Conservation (phyloP, 2,329 filamentous ascomycete species). For the Lasiodiplodia theobromae region DNA sequence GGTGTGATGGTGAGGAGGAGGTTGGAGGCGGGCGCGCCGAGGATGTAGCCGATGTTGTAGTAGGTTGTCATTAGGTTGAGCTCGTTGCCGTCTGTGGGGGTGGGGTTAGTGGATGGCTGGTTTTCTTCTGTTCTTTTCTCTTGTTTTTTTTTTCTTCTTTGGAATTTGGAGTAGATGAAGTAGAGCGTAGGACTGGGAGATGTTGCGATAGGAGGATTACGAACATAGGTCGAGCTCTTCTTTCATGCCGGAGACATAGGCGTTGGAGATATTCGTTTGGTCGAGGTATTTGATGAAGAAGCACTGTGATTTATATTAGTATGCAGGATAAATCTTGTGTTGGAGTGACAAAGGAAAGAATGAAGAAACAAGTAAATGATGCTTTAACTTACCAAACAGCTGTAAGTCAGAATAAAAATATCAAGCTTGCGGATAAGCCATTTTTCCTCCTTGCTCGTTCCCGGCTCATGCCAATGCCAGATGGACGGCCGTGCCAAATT, state of each 20-base stretch:
- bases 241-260: slow-evolving; percentile 41
- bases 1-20: slow-evolving; percentile 11
- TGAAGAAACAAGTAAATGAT: neutral
- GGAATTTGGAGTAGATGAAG: neutral
- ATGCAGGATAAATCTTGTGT: neutral
- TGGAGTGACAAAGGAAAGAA: too few species aligned
- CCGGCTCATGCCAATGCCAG: slow-evolving; percentile 31
- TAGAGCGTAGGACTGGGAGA: too few species aligned
- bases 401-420: slow-evolving; percentile 32
- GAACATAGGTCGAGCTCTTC: slow-evolving; percentile 37
- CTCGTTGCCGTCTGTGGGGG: slow-evolving; percentile 27
- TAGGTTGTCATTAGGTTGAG: slow-evolving; percentile 30
- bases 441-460: slow-evolving; percentile 32
- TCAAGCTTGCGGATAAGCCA: slow-evolving; percentile 35
- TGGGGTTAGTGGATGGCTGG: neutral
- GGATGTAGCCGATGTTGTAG: slow-evolving; percentile 31
- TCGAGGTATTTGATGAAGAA: slow-evolving; percentile 39
- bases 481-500: slow-evolving; percentile 6
- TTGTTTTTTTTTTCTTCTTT: neutral
- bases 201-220: neutral
- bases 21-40: slow-evolving; percentile 23
- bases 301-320: neutral
- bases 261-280: slow-evolving; percentile 37
- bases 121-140: neutral
- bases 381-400: slow-evolving; percentile 30